Evolutionary conservation across 768 basidiomycete species (phyloP).

Genomic region (Tulasnella calospora): DNA sequence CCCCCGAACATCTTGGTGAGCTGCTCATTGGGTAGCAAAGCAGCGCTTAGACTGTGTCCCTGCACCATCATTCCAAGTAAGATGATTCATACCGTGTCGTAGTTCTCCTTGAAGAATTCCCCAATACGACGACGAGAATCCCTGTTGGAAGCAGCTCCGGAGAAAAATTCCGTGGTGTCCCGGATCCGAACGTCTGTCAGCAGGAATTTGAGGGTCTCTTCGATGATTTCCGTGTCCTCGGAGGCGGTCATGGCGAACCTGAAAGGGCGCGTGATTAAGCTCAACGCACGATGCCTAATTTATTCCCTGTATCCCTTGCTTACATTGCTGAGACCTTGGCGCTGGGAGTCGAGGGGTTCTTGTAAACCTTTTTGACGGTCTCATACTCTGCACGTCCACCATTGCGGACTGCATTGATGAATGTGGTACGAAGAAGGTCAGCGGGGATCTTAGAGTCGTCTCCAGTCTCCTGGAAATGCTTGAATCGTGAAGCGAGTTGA

Average conservation of each 20-base stretch:
- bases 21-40: constrained; percentile 41
- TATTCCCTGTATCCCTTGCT: constrained; percentile 31
- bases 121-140: constrained; percentile 51
- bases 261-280: not conserved
- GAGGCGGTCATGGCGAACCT: constrained; percentile 64
- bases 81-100: constrained; percentile 47
- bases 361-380: constrained; percentile 60
- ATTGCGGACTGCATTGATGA: constrained; percentile 52
- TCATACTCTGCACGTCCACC: constrained; percentile 74
- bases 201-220: constrained; percentile 61
- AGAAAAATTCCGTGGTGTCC: constrained; percentile 52
- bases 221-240: constrained; percentile 51
- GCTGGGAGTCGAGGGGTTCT: constrained; percentile 68
- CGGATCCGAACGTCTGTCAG: constrained; percentile 43
- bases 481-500: constrained; percentile 68
- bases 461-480: constrained; percentile 59
- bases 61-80: not conserved
- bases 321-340: constrained; percentile 67
- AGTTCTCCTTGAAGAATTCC: constrained; percentile 65
- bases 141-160: constrained; percentile 54
- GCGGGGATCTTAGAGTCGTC: constrained; percentile 75
- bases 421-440: constrained; percentile 61
- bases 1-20: constrained; percentile 65
- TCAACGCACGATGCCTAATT: not conserved
- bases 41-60: not conserved